Conservation (phyloP, 140 eudicot species). For the Anethum foeniculum region DNA sequence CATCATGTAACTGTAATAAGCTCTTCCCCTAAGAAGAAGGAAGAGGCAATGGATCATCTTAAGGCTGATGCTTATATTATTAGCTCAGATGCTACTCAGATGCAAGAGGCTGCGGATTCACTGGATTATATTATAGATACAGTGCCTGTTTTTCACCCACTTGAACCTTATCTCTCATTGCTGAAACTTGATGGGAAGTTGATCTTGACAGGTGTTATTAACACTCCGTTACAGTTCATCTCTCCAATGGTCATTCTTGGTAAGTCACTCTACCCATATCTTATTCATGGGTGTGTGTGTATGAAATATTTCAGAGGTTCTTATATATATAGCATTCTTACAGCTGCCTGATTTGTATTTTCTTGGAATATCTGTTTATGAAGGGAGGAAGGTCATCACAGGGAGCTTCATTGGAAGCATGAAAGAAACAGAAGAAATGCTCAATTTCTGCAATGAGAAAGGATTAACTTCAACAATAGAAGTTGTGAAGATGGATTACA, state of each 20-base stretch:
- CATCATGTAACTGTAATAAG: constrained; percentile 85
- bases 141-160: constrained; percentile 62
- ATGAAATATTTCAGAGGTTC: background rate
- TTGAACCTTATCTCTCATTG: constrained; percentile 77
- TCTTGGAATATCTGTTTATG: background rate
- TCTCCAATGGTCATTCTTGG: constrained; percentile 84
- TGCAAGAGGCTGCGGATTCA: constrained; percentile 62
- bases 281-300: background rate
- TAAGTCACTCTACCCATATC: constrained; percentile 20
- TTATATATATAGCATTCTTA: background rate
- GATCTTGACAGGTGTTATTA: constrained; percentile 73
- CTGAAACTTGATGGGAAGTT: constrained; percentile 77
- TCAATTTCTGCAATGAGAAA: constrained; percentile 74
- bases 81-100: constrained; percentile 53
- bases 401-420: constrained; percentile 96
- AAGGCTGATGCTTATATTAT: constrained; percentile 79
- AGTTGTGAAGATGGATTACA: constrained; percentile 77
- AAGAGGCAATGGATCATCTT: constrained; percentile 68
- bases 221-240: constrained; percentile 58
- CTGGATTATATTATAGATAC: constrained; percentile 85
- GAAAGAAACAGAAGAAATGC: constrained; percentile 83
- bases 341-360: background rate
- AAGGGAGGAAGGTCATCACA: constrained; percentile 80
- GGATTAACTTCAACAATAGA: constrained; percentile 62
- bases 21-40: constrained; percentile 69